phyloP scores from a whole-genome alignment of 208 protist genomes.

The Acanthamoeba royreba region DNA sequence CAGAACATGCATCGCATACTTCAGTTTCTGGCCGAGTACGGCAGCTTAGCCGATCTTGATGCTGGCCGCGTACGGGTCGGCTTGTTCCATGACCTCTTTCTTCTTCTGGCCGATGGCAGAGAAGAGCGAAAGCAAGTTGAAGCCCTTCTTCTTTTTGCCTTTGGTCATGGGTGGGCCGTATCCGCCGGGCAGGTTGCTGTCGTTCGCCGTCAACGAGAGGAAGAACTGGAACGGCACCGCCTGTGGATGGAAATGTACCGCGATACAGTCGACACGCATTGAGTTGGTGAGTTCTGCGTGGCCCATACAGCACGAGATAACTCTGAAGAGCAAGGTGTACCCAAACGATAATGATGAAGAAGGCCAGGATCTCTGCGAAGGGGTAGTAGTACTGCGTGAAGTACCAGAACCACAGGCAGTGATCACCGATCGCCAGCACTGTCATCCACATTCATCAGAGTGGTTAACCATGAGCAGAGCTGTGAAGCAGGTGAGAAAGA shows the following conservation, averaged over 20 bases:
- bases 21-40: background rate
- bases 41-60: background rate
- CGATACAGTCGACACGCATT: background rate
- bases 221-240: slow-evolving; percentile 45
- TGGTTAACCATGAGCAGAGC: background rate
- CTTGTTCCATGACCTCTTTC: slow-evolving; percentile 31
- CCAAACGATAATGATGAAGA: slow-evolving; percentile 63
- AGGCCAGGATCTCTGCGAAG: slow-evolving; percentile 51
- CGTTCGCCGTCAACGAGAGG: slow-evolving; percentile 48
- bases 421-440: slow-evolving; percentile 8
- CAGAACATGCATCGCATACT: background rate
- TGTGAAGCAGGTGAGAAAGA: background rate
- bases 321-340: background rate
- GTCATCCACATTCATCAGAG: background rate
- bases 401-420: slow-evolving; percentile 46
- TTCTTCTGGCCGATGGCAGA: slow-evolving; percentile 21
- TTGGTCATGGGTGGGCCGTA: background rate
- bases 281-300: too few species aligned
- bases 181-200: slow-evolving; percentile 40
- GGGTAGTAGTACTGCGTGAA: slow-evolving; percentile 57
- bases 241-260: background rate
- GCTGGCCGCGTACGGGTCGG: slow-evolving; percentile 12
- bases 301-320: background rate
- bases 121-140: slow-evolving; percentile 35
- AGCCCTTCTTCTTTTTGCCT: background rate